Base-by-base conservation (phyloP, 2,329 filamentous ascomycete genomes). In the Gnomoniopsis sp. region DNA sequence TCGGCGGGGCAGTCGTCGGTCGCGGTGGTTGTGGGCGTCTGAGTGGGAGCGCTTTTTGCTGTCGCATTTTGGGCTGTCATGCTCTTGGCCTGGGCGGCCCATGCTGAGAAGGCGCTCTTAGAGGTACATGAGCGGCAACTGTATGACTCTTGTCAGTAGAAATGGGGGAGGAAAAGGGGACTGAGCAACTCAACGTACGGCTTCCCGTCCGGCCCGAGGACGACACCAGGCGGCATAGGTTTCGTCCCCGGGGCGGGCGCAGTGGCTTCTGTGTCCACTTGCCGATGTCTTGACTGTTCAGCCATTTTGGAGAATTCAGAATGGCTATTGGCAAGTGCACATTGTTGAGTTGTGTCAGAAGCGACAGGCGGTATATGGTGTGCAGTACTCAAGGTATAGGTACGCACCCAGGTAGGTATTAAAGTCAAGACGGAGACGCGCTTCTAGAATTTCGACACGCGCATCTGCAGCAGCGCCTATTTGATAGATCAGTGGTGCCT, bases 1-100 rank as follows among this genome's bases (percentile, higher is more conserved):
- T 98, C 93, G 1, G 95, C 89, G 0, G 95, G 95, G 71, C 93
- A 98, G 73, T 96, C 89, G 36, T 77, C 59, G 8, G 75, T 55
- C 6, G 74, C 68, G 15, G 76, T 58, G 23, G 70, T 65, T 4
- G 74, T 64, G 17, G 72, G 59, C 4, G 67, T 58, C 7, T 8
- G 26, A 30, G 66, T 59, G 38, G 71, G 63, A n/a, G 71, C 64
- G 22, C 68, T 69, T 54, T 72, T 64, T 26, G 73, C 60, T 49
- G 72, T 62, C 51, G 72, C 65, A n/a, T 69, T 61, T 15, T 72
- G 63, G 17, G 72, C 65, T 57, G 75, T 76, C 49, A 78, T 72
- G 11, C 74, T 67, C 58, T 78, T 82, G 51, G 77, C 75, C 66
- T 83, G 78, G 53, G 82, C 79, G 15, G 82, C 77, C 78, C 86